Conservation (phyloP, 805 yeast species). For the Soucietia sequanensis region DNA sequence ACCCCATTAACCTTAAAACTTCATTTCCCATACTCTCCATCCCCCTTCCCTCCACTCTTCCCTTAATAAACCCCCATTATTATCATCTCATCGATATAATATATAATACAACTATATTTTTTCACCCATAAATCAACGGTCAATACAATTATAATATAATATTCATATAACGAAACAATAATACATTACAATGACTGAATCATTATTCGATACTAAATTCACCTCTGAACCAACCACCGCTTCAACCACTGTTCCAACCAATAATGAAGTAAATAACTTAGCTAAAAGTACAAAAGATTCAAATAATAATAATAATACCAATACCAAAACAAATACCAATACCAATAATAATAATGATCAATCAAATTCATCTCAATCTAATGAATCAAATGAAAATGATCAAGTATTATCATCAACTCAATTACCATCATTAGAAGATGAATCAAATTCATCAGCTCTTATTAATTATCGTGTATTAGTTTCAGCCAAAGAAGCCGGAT, state of each 20-base stretch:
- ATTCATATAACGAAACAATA: too few relatives aligned
- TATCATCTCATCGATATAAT: too few relatives aligned
- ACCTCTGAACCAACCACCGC: slow-evolving; percentile 14
- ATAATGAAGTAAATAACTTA: too few relatives aligned
- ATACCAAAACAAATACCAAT: background rate
- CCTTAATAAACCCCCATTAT: too few relatives aligned
- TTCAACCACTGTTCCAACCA: slow-evolving; percentile 4
- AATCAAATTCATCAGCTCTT: slow-evolving; percentile 27
- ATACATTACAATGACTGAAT: slow-evolving; percentile 28
- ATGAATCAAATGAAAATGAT: background rate
- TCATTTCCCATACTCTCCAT: too few relatives aligned
- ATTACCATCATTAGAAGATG: slow-evolving; percentile 28
- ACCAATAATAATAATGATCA: background rate
- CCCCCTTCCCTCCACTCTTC: too few relatives aligned
- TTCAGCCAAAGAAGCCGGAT: slow-evolving; percentile 85
- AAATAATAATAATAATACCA: slow-evolving; percentile 1
- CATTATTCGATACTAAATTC: slow-evolving; percentile 34
- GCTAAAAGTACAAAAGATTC: background rate
- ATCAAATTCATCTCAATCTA: background rate
- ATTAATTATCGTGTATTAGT: slow-evolving; percentile 58
- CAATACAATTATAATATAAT: too few relatives aligned
- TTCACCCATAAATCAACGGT: too few relatives aligned
- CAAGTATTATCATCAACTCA: slow-evolving; percentile 12
- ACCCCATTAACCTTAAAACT: too few relatives aligned
- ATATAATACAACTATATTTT: too few relatives aligned